Conservation (phyloP, 192 early-diverging fungal species). For the Gonapodya prolifera region DNA sequence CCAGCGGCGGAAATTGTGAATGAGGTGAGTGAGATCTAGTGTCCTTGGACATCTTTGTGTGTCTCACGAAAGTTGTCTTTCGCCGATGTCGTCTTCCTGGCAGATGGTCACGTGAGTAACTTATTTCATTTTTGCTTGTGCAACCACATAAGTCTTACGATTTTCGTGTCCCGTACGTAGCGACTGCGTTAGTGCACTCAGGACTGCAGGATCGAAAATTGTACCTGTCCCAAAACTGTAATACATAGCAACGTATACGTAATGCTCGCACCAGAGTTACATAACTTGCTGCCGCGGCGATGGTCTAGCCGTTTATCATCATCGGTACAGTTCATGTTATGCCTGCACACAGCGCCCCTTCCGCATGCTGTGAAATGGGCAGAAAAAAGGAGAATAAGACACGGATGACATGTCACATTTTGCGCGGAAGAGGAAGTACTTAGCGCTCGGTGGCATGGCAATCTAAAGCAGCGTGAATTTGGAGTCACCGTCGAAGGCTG, state of each 20-base stretch:
- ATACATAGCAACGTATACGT: too few species aligned
- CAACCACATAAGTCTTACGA: not conserved
- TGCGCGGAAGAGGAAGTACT: too few species aligned
- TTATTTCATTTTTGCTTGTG: not conserved
- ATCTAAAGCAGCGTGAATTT: too few species aligned
- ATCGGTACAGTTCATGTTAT: too few species aligned
- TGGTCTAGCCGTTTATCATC: too few species aligned
- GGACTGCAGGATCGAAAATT: not conserved
- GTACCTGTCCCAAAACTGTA: not conserved
- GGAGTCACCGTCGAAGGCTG: too few species aligned
- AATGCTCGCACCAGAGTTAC: too few species aligned
- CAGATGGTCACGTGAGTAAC: not conserved
- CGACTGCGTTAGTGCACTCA: not conserved
- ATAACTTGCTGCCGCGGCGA: too few species aligned
- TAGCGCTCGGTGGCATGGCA: too few species aligned
- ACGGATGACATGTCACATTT: too few species aligned
- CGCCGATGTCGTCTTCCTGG: not conserved
- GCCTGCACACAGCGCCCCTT: too few species aligned
- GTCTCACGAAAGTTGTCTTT: not conserved
- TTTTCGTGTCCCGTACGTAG: not conserved
- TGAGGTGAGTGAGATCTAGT: conserved; percentile 17
- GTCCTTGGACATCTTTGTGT: not conserved
- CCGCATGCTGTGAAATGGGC: too few species aligned
- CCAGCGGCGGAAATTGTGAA: conserved; percentile 32
- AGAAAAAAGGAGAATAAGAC: not conserved